A percentile compares a stretch with the other conserved stretches of the same genome.
These are phyloP conservation scores for Boletus edulis DNA, from an alignment of 768 basidiomycete genomes.

Conservation along the genomic window DNA sequence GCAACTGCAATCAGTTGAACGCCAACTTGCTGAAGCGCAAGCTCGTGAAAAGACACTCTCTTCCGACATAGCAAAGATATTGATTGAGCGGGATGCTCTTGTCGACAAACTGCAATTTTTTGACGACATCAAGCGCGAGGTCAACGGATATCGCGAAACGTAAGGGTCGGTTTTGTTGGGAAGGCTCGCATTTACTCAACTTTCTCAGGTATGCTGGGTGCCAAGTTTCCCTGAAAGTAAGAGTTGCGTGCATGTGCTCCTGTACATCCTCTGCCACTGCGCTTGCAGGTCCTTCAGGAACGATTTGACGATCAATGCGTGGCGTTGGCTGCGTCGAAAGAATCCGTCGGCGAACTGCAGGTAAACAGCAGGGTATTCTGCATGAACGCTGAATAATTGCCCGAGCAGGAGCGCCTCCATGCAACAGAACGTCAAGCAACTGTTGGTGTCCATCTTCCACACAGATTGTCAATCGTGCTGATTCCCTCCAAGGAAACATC, in stretches of 20 bases:
- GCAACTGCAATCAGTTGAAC: constrained; percentile 13
- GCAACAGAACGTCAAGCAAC: constrained; percentile 13
- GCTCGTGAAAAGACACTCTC: constrained; percentile 15
- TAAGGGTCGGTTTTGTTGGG: constrained; percentile 6
- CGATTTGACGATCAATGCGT: constrained; percentile 57
- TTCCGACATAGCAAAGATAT: constrained; percentile 13
- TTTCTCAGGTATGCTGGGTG: constrained; percentile 17
- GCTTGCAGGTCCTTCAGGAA: constrained; percentile 48
- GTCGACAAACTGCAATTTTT: constrained; percentile 20
- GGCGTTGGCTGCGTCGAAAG: constrained; percentile 52
- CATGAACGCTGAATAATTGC: not conserved
- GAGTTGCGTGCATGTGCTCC: not conserved
- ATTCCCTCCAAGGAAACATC: constrained; percentile 16
- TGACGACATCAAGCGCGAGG: constrained; percentile 19
- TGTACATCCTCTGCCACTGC: not conserved
- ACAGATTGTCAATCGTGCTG: not conserved
- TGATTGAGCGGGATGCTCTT: constrained; percentile 20
- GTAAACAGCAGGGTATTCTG: constrained; percentile 20
- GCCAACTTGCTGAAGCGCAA: constrained; percentile 17
- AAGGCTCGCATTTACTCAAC: not conserved
- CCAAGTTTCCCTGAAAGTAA: constrained; percentile 25
- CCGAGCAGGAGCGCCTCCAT: constrained; percentile 23
- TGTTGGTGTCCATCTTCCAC: constrained; percentile 10
- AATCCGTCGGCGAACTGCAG: constrained; percentile 52
- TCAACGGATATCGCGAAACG: constrained; percentile 23